Evolutionary conservation across 331 rosid species (phyloP), one percentile per base, ranked within the genome.

Genomic region (Saraca asoca): DNA sequence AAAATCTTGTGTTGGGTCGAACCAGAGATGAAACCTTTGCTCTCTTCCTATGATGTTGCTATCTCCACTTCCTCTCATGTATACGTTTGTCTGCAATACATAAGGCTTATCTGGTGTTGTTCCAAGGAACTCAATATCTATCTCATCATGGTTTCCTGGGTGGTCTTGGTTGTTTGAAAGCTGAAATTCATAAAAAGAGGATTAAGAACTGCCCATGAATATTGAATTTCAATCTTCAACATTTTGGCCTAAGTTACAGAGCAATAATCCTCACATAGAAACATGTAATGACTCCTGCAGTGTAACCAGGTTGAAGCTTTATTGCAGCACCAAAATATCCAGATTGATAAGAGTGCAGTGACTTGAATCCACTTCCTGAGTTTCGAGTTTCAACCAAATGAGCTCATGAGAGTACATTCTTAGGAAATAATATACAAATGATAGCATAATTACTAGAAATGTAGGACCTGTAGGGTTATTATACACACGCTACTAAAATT

Each of bases 351-450:
- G 88, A 48, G 16, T 55, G 79, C 35, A 68, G 61, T 4, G 99
- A 94, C 82, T 86, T 90, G 82, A 86, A 94, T 62, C 99, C 99
- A 69, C 97, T 94, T 66, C 97, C 97, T 88, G 56, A 77, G 58
- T 57, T 58, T 45, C 12, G 56, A 77, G 58, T 57, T 58, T 45
- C 12, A 31, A 52, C 31, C 1, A 63, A 62, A 60, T 18, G 63
- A 43, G 60, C 68, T 12, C 5, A n/a, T 64, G 34, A 68, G 43
- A 46, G 18, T 43, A 60, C 1, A 19, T 38, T 39, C 9, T 31
- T 24, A 24, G 31, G 31, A 24, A 24, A 1, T 24, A 24, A 24
- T 24, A 24, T 1, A 1, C 1, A 24, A 24, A 24, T 3, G 2
- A 24, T 24, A 3, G 1, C 31, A 3, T 24, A 24, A 24, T 24